These are phyloP conservation scores for Lactarius pseudohatsudake DNA, from an alignment of 768 basidiomycete species.

Conservation along the genomic window DNA sequence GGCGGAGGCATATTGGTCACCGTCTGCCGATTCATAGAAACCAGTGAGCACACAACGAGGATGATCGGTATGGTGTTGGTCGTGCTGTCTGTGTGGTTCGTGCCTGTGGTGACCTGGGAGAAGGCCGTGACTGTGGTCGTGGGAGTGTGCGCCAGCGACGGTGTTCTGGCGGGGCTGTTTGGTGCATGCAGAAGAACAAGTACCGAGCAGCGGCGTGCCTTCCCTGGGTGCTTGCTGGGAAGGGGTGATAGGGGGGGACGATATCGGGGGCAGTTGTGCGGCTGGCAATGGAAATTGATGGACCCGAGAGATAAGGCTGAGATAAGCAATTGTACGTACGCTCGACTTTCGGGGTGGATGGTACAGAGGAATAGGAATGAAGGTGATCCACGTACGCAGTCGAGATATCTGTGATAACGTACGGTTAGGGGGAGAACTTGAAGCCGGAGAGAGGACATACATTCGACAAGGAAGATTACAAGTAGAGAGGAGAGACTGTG, in stretches of 20 bases:
- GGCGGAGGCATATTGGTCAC: background rate
- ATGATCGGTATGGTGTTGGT: constrained; percentile 29
- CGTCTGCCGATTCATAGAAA: background rate
- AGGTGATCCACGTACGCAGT: constrained; percentile 73
- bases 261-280: background rate
- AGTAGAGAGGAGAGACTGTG: constrained; percentile 62
- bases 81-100: constrained; percentile 34
- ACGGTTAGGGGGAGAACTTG: constrained; percentile 6
- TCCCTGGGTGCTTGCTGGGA: constrained; percentile 6
- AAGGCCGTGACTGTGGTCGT: constrained; percentile 8
- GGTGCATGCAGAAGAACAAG: background rate
- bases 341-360: constrained; percentile 31
- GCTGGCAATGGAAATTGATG: background rate
- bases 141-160: constrained; percentile 3
- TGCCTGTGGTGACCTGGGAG: constrained; percentile 40
- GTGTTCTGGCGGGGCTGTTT: constrained; percentile 8
- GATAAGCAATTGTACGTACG: constrained; percentile 9
- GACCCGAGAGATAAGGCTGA: background rate
- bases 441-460: constrained; percentile 40
- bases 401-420: constrained; percentile 54
- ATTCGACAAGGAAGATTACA: constrained; percentile 77
- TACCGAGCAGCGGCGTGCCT: constrained; percentile 16
- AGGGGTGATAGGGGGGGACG: background rate
- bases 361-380: constrained; percentile 55
- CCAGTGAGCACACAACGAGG: constrained; percentile 15